Percentiles rank a stretch among this genome's conserved stretches.
Evolutionary conservation across 225 moss, liverwort and hornwort species (phyloP).

Genomic region (Ulota crispa): DNA sequence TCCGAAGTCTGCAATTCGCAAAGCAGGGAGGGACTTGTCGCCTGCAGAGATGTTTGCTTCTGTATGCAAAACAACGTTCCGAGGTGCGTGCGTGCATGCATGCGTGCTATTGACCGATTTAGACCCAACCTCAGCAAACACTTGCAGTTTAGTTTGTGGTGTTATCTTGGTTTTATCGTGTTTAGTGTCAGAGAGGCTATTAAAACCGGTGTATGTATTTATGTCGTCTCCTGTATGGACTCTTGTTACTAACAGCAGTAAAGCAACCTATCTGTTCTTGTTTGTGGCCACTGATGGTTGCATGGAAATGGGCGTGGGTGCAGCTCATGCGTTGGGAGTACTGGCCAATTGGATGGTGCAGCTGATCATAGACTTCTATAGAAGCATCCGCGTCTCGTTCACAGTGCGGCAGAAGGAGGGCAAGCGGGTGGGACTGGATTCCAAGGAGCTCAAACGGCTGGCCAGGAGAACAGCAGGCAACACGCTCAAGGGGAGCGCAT

Average conservation of each 20-base stretch:
- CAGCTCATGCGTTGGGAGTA: slow-evolving; percentile 92
- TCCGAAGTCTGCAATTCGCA: slow-evolving; percentile 93
- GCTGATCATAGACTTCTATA: slow-evolving; percentile 69
- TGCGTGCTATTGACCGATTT: background rate
- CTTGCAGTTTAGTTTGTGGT: slow-evolving; percentile 9
- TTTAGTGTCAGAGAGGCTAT: background rate
- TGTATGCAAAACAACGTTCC: slow-evolving; percentile 80
- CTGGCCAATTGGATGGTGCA: slow-evolving; percentile 95
- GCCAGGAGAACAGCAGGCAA: slow-evolving; percentile 82
- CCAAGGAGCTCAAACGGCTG: slow-evolving; percentile 73
- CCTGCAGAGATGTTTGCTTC: slow-evolving; percentile 64
- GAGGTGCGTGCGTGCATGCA: slow-evolving; percentile 48
- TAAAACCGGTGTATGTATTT: background rate
- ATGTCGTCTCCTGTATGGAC: background rate
- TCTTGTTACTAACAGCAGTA: background rate
- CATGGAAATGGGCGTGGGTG: slow-evolving; percentile 20
- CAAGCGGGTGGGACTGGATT: slow-evolving; percentile 43
- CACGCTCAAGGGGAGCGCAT: slow-evolving; percentile 81
- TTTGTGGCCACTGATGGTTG: background rate
- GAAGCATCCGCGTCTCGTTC: slow-evolving; percentile 57
- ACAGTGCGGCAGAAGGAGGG: slow-evolving; percentile 50
- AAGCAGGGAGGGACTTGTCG: slow-evolving; percentile 76
- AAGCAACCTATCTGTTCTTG: no score
- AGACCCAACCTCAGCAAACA: background rate
- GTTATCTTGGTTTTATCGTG: background rate